phyloP scores from a whole-genome alignment of 2,329 filamentous ascomycete species.

The Cladosporium sp. region DNA sequence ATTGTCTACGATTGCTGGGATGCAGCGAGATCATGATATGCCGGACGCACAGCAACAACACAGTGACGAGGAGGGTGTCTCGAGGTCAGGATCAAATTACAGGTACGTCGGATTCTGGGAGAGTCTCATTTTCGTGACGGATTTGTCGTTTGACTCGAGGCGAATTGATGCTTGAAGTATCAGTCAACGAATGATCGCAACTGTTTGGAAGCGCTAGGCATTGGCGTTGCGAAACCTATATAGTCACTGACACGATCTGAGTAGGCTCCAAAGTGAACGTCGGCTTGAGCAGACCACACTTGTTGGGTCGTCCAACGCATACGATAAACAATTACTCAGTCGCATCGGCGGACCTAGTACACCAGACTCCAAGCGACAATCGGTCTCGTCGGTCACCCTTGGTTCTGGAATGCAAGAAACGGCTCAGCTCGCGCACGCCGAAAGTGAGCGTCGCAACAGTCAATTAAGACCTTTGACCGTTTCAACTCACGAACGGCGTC shows the following conservation, averaged over 20 bases:
- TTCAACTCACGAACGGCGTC: conserved; percentile 35
- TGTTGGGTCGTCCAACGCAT: conserved; percentile 56
- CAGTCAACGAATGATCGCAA: neutral
- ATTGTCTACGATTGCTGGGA: conserved; percentile 31
- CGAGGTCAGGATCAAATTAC: conserved; percentile 34
- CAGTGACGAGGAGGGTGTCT: conserved; percentile 27
- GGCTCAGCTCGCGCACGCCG: conserved; percentile 33
- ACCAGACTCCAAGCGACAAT: conserved; percentile 40
- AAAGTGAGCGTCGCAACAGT: conserved; percentile 39
- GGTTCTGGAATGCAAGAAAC: conserved; percentile 25
- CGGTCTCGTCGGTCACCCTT: conserved; percentile 30
- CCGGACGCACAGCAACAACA: conserved; percentile 22
- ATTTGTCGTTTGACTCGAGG: no score
- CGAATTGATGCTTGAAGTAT: neutral
- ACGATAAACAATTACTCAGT: conserved; percentile 59
- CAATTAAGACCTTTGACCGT: conserved; percentile 44
- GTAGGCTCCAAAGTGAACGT: conserved; percentile 53
- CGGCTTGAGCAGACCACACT: conserved; percentile 56
- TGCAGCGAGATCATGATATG: conserved; percentile 24
- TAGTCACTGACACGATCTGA: neutral
- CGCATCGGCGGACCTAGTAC: conserved; percentile 59
- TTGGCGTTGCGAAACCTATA: neutral
- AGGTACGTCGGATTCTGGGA: conserved; percentile 33
- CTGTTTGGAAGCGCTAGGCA: no score
- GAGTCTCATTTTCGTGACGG: no score